Evolutionary conservation across 345 rosid genomes (phyloP).

Genomic region (Eucalyptus curtisii): DNA sequence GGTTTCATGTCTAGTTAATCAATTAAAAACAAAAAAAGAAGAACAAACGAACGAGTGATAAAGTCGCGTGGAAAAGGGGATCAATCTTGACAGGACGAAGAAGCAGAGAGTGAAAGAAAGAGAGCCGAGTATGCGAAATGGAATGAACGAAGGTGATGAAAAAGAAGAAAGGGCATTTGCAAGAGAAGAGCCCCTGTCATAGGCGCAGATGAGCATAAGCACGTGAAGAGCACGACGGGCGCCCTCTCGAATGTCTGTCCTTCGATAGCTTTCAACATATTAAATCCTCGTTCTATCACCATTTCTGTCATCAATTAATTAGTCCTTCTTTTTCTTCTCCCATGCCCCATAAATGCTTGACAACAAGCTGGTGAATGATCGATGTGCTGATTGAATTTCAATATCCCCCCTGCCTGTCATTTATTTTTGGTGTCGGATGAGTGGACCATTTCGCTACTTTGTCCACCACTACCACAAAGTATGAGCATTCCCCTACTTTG

Average conservation of each 20-base stretch:
- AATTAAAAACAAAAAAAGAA: not conserved
- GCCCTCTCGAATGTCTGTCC: slow-evolving; percentile 29
- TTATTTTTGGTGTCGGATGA: not conserved
- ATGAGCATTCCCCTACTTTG: not conserved
- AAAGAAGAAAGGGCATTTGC: not conserved
- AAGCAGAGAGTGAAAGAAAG: not conserved
- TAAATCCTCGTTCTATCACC: not conserved
- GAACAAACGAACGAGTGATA: not conserved
- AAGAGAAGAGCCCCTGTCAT: not conserved
- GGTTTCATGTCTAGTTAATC: not conserved
- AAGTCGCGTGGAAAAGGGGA: not conserved
- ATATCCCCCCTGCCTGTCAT: not conserved
- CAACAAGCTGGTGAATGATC: not conserved
- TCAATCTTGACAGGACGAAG: not conserved
- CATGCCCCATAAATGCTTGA: not conserved
- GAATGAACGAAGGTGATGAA: not conserved
- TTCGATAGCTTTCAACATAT: not conserved
- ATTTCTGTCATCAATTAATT: not conserved
- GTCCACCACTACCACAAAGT: not conserved
- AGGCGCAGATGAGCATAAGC: not conserved
- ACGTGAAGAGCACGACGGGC: slow-evolving; percentile 19
- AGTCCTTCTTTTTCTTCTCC: not conserved
- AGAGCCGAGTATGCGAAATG: not conserved
- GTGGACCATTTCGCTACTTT: not conserved
- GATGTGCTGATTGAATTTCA: not conserved